A percentile compares a stretch with the other conserved stretches of the same genome.
phyloP scores from a whole-genome alignment of 805 yeast genomes.

The Saturnispora zaruensis region DNA sequence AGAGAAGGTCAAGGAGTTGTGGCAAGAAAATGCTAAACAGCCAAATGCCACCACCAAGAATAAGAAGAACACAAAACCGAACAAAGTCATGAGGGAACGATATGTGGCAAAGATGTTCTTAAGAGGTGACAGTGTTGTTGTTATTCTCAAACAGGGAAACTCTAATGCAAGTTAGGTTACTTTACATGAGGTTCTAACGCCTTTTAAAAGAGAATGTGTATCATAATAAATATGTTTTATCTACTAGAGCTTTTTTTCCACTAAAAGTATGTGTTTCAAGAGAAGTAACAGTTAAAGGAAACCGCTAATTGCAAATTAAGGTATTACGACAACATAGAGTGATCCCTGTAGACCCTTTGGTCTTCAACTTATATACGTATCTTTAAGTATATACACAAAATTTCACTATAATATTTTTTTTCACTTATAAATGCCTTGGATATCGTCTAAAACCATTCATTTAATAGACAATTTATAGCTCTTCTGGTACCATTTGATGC shows the following conservation, averaged over 20 bases:
- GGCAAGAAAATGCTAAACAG: conserved; percentile 29
- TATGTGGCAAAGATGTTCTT: conserved; percentile 84
- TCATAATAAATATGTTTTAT: background rate
- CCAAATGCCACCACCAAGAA: conserved; percentile 25
- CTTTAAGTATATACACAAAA: background rate
- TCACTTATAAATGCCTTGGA: background rate
- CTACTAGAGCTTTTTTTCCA: background rate
- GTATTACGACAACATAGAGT: no score
- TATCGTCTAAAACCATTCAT: background rate
- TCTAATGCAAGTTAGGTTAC: background rate
- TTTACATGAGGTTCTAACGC: background rate
- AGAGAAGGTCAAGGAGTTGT: conserved; percentile 80
- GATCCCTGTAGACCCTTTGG: no score
- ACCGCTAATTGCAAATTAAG: no score
- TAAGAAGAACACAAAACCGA: conserved; percentile 1
- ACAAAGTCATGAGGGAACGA: conserved; percentile 44
- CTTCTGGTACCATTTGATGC: background rate
- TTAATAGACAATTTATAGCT: background rate
- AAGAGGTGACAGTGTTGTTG: conserved; percentile 92
- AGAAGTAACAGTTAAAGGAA: no score
- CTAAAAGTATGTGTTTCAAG: background rate
- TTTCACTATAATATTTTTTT: background rate
- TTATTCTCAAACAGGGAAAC: conserved; percentile 40
- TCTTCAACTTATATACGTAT: no score
- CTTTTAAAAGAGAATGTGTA: background rate